Conservation (phyloP, 257 asterid genomes). For the Primulina tabacum region DNA sequence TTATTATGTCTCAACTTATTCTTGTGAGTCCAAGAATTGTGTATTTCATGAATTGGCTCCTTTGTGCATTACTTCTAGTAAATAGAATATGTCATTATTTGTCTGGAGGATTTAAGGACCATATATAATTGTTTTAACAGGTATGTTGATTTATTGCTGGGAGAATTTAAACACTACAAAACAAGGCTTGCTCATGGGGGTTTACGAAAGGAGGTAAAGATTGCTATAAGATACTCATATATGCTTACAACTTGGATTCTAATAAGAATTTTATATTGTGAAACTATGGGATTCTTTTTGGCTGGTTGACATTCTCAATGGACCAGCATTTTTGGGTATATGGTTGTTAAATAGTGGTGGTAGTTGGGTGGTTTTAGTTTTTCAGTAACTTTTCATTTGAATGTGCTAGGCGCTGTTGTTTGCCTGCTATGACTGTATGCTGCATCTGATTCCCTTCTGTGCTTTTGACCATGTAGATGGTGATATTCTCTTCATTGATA, state of each 20-base stretch:
- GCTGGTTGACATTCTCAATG: background rate
- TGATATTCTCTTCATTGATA: background rate
- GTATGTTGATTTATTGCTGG: slow-evolving; percentile 93
- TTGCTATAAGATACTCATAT: slow-evolving; percentile 5
- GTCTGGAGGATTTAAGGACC: slow-evolving; percentile 17
- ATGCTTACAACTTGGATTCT: slow-evolving; percentile 20
- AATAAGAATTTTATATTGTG: slow-evolving; percentile 7
- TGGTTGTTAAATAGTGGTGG: background rate
- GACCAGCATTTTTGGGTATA: background rate
- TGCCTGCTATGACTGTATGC: background rate
- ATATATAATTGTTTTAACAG: slow-evolving; percentile 39
- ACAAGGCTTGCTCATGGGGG: slow-evolving; percentile 94
- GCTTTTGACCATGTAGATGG: background rate
- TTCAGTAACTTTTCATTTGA: background rate
- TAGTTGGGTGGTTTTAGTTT: background rate
- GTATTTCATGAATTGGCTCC: slow-evolving; percentile 9
- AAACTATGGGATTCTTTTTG: slow-evolving; percentile 15
- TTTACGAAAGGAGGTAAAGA: slow-evolving; percentile 75
- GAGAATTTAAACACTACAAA: slow-evolving; percentile 96
- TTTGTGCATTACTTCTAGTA: slow-evolving; percentile 12
- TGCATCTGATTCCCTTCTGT: background rate
- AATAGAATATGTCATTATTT: slow-evolving; percentile 20
- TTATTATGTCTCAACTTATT: slow-evolving; percentile 14
- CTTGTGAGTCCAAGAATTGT: slow-evolving; percentile 7
- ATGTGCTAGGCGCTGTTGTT: background rate